phyloP scores from a whole-genome alignment of 2,329 filamentous ascomycete species.

The Lachnellula suecica region DNA sequence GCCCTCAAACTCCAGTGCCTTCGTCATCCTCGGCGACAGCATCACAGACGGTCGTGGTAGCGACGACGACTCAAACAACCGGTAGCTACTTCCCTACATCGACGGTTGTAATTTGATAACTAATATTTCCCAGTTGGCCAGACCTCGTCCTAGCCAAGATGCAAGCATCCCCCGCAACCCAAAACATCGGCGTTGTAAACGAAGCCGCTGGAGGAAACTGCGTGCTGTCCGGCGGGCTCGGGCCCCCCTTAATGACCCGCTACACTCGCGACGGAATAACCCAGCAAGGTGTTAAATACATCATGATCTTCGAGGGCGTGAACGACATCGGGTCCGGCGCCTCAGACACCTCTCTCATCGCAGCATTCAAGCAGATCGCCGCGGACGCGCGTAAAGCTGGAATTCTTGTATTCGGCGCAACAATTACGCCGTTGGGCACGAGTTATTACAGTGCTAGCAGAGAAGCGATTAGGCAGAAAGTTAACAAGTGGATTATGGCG shows the following conservation, averaged over 20 bases:
- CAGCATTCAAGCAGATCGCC: conserved; percentile 59
- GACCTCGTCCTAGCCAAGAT: conserved; percentile 53
- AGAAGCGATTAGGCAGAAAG: conserved; percentile 53
- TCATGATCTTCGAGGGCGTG: conserved; percentile 67
- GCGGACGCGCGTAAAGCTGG: conserved; percentile 52
- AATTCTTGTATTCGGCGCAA: conserved; percentile 59
- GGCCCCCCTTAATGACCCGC: conserved; percentile 58
- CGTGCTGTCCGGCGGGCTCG: conserved; percentile 59
- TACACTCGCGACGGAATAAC: conserved; percentile 63
- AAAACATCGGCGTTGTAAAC: conserved; percentile 57
- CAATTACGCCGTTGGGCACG: conserved; percentile 62
- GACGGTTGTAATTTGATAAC: no score
- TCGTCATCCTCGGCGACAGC: conserved; percentile 61
- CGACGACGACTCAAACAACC: conserved; percentile 60
- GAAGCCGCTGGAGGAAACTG: conserved; percentile 68
- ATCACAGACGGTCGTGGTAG: conserved; percentile 67
- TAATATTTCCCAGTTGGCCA: no score
- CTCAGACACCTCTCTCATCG: conserved; percentile 53
- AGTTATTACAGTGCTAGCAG: conserved; percentile 52
- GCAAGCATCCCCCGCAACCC: conserved; percentile 43
- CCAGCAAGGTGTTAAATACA: conserved; percentile 56
- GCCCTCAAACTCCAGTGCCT: conserved; percentile 40
- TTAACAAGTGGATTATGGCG: conserved; percentile 61
- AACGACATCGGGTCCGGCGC: conserved; percentile 54
- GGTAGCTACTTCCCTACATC: no score